A percentile compares a stretch with the other conserved stretches of the same genome.
These are phyloP conservation scores for Malassezia restricta DNA, from an alignment of 1,284 basidiomycete species.

Conservation along the genomic window DNA sequence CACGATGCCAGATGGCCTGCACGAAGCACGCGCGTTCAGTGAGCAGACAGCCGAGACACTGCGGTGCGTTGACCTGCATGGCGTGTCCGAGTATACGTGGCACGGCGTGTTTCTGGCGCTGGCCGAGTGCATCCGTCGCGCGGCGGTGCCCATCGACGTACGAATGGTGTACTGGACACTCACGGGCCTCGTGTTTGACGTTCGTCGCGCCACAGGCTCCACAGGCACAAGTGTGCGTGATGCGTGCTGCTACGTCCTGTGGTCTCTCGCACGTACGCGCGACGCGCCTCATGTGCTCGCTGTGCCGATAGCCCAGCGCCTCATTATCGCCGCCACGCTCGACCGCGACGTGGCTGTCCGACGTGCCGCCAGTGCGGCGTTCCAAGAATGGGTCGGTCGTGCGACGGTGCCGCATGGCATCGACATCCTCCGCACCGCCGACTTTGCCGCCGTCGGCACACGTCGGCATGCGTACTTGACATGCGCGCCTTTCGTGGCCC, in stretches of 20 bases:
- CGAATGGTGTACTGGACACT: conserved; percentile 31
- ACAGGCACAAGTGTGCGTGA: conserved; percentile 90
- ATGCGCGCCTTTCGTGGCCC: conserved; percentile 72
- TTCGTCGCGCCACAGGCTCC: conserved; percentile 78
- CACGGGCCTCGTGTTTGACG: conserved; percentile 71
- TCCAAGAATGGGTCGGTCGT: conserved; percentile 90
- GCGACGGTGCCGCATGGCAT: conserved; percentile 80
- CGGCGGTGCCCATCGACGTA: conserved; percentile 48
- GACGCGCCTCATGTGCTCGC: conserved; percentile 53
- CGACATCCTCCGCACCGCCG: conserved; percentile 75
- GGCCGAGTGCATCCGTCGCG: conserved; percentile 78
- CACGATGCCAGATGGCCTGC: conserved; percentile 52
- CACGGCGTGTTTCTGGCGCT: conserved; percentile 86
- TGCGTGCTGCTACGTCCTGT: conserved; percentile 83
- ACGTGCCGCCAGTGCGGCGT: conserved; percentile 92
- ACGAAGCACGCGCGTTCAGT: background rate
- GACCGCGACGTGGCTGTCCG: conserved; percentile 91
- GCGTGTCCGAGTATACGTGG: conserved; percentile 64
- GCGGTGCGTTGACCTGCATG: conserved; percentile 49
- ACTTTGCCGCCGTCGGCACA: conserved; percentile 85
- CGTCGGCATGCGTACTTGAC: conserved; percentile 68
- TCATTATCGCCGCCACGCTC: conserved; percentile 68
- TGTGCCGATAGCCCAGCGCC: conserved; percentile 52
- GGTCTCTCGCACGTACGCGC: conserved; percentile 67
- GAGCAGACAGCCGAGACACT: background rate